A percentile compares a stretch with the other conserved stretches of the same genome.
Evolutionary conservation across 1,284 basidiomycete species (phyloP).

Genomic region (Puccinia novopanici): DNA sequence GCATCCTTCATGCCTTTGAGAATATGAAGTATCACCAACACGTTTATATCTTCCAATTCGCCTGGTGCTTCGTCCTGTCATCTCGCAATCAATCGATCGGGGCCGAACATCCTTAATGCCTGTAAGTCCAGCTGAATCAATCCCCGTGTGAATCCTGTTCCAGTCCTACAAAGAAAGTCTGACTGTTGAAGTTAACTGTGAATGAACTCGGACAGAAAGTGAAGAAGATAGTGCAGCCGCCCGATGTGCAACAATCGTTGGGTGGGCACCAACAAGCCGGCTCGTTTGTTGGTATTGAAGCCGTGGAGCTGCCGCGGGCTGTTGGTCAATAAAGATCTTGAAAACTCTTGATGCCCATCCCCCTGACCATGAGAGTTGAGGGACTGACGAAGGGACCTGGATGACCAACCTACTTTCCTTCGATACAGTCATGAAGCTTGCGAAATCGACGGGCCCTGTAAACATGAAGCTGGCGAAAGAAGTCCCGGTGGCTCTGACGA

Average conservation of each 20-base stretch:
- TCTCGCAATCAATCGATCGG: too few species aligned
- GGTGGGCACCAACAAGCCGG: constrained; percentile 40
- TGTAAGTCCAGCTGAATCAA: background rate
- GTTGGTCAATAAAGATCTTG: constrained; percentile 26
- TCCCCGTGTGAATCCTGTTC: too few species aligned
- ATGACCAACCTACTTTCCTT: background rate
- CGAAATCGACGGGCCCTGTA: constrained; percentile 37
- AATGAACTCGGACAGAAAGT: constrained; percentile 25
- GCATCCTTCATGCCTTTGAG: too few species aligned
- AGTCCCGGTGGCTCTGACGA: constrained; percentile 30
- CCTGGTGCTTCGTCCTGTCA: too few species aligned
- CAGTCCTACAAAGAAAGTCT: background rate
- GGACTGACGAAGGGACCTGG: too few species aligned
- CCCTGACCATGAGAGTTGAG: too few species aligned
- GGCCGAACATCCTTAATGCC: background rate
- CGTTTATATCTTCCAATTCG: too few species aligned
- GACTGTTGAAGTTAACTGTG: background rate
- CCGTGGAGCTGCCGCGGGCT: constrained; percentile 35
- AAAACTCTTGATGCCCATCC: background rate
- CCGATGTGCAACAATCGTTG: constrained; percentile 44
- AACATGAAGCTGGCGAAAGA: constrained; percentile 49
- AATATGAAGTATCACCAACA: too few species aligned
- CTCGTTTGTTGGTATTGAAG: constrained; percentile 37
- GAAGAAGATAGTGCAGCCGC: constrained; percentile 38
- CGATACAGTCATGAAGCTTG: constrained; percentile 42